Conservation (phyloP, 768 basidiomycete genomes). For the Boletus huronensis region DNA sequence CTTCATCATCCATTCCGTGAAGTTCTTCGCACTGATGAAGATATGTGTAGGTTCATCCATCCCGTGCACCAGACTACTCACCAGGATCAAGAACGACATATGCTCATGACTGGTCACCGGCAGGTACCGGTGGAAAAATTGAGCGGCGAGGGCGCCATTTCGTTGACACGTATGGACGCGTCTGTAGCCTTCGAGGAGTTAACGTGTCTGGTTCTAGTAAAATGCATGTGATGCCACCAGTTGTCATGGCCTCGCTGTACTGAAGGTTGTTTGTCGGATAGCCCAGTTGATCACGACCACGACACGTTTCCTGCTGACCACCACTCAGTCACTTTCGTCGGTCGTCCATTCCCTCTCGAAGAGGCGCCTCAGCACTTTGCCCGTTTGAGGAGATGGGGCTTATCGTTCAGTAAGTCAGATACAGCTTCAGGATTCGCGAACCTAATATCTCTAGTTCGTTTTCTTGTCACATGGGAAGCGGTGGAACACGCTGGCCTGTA, state of each 20-base stretch:
- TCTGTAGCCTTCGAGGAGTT: conserved; percentile 78
- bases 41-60: conserved; percentile 46
- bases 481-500: conserved; percentile 92
- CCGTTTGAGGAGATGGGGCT: conserved; percentile 79
- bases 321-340: conserved; percentile 75
- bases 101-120: conserved; percentile 70
- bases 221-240: conserved; percentile 45
- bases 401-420: conserved; percentile 70
- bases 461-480: conserved; percentile 96
- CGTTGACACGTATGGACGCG: conserved; percentile 73
- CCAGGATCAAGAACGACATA: conserved; percentile 50
- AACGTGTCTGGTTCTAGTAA: conserved; percentile 85
- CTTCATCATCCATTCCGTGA: neutral
- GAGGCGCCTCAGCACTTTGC: conserved; percentile 85
- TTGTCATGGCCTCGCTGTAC: conserved; percentile 20
- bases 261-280: conserved; percentile 24
- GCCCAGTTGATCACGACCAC: conserved; percentile 67
- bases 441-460: conserved; percentile 56
- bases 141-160: conserved; percentile 73
- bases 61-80: conserved; percentile 38
- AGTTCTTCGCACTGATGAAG: neutral
- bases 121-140: conserved; percentile 54
- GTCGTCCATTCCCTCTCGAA: conserved; percentile 84
- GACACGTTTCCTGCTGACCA: conserved; percentile 64
- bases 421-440: neutral